Percentiles rank a stretch among this genome's conserved stretches.
Evolutionary conservation across 2,329 filamentous ascomycete species (phyloP).

Genomic region (Tricladium varicosporioides): DNA sequence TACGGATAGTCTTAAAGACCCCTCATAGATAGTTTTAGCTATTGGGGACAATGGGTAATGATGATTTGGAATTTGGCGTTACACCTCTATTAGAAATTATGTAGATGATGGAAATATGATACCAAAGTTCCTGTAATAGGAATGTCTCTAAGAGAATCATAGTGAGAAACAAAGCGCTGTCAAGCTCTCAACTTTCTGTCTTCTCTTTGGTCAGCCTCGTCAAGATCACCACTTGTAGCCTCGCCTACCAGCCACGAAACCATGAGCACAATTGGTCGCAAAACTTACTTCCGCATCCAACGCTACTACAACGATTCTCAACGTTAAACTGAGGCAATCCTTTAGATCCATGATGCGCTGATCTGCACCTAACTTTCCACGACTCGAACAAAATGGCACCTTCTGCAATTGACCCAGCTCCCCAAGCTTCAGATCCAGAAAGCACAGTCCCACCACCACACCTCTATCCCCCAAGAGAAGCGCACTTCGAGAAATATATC

Average conservation of each 20-base stretch:
- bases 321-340: not conserved
- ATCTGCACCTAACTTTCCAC: conserved; percentile 30
- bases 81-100: not conserved
- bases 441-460: conserved; percentile 51
- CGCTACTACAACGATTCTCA: not conserved
- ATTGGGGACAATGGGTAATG: not conserved
- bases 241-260: conserved; percentile 11
- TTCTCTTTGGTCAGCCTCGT: conserved; percentile 18
- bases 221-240: conserved; percentile 19
- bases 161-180: not conserved
- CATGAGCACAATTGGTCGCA: conserved; percentile 5
- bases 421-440: conserved; percentile 41
- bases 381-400: conserved; percentile 33
- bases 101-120: conserved; percentile 8
- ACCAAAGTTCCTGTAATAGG: not conserved
- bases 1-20: conserved; percentile 80
- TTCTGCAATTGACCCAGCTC: conserved; percentile 28
- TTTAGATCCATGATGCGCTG: conserved; percentile 52
- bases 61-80: not conserved
- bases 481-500: conserved; percentile 56
- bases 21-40: conserved; percentile 47
- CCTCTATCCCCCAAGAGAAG: conserved; percentile 61
- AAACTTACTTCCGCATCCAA: conserved; percentile 5
- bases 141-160: not conserved
- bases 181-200: not conserved